phyloP scores from a whole-genome alignment of 768 basidiomycete species.

The Thelephora ganbajun region DNA sequence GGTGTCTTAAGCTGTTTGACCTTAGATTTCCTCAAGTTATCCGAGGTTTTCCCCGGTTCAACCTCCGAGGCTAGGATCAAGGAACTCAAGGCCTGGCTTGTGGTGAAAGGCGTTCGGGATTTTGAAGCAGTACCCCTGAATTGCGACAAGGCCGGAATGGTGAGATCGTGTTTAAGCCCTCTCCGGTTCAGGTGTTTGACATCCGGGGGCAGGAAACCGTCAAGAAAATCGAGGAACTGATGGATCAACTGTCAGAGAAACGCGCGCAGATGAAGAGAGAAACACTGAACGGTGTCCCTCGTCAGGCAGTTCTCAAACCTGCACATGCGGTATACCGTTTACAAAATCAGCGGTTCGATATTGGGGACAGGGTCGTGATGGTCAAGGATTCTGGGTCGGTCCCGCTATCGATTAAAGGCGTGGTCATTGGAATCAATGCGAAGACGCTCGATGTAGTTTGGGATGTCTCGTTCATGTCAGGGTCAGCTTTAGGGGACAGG shows the following conservation, averaged over 20 bases:
- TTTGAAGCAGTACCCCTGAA: slow-evolving; percentile 88
- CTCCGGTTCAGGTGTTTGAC: slow-evolving; percentile 1
- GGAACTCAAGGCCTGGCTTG: slow-evolving; percentile 79
- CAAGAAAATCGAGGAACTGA: slow-evolving; percentile 59
- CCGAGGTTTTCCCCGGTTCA: slow-evolving; percentile 38
- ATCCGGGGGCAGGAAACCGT: slow-evolving; percentile 50
- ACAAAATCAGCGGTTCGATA: slow-evolving; percentile 73
- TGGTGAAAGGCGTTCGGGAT: slow-evolving; percentile 72
- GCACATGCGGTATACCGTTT: slow-evolving; percentile 79
- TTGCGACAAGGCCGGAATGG: slow-evolving; percentile 85
- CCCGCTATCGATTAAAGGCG: slow-evolving; percentile 82
- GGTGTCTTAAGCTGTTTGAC: not conserved
- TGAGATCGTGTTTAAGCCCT: slow-evolving; percentile 15
- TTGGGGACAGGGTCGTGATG: slow-evolving; percentile 94
- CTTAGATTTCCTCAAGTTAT: slow-evolving; percentile 62
- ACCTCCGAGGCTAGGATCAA: slow-evolving; percentile 53
- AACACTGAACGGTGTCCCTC: slow-evolving; percentile 86
- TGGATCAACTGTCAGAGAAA: slow-evolving; percentile 49
- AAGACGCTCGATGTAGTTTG: slow-evolving; percentile 91
- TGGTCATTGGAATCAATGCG: slow-evolving; percentile 78
- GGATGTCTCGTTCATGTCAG: slow-evolving; percentile 94
- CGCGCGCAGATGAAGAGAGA: slow-evolving; percentile 77
- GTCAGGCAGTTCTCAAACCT: slow-evolving; percentile 88
- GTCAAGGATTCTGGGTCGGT: slow-evolving; percentile 91
- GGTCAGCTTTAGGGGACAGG: slow-evolving; percentile 75